phyloP scores from a whole-genome alignment of 2,329 filamentous ascomycete genomes.

The Microcyclosporella mali region DNA sequence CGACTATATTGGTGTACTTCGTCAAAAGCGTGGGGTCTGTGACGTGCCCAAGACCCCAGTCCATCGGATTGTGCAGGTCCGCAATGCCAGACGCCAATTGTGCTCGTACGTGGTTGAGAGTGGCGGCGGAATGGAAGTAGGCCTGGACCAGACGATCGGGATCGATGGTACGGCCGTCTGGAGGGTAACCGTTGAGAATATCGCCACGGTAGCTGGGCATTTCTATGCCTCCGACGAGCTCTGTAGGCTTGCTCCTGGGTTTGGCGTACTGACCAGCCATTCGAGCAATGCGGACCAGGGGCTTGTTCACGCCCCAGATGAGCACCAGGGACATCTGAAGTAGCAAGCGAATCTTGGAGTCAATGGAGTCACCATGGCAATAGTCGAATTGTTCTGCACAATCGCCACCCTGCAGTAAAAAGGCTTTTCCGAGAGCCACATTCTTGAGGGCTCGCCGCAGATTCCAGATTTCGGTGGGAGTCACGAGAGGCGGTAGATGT shows the following conservation, averaged over 20 bases:
- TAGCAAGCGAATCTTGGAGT: slow-evolving; percentile 93
- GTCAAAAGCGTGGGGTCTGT: slow-evolving; percentile 73
- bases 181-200: slow-evolving; percentile 82
- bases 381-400: slow-evolving; percentile 98
- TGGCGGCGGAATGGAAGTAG: slow-evolving; percentile 93
- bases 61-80: slow-evolving; percentile 84
- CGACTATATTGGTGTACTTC: slow-evolving; percentile 80
- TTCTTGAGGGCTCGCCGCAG: slow-evolving; percentile 74
- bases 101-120: slow-evolving; percentile 84
- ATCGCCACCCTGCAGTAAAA: slow-evolving; percentile 91
- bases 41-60: slow-evolving; percentile 93
- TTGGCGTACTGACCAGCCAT: slow-evolving; percentile 97
- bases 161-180: slow-evolving; percentile 71
- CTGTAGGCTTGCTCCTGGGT: slow-evolving; percentile 80
- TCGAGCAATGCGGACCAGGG: slow-evolving; percentile 86
- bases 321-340: slow-evolving; percentile 95
- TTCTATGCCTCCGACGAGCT: slow-evolving; percentile 70
- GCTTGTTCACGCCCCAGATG: slow-evolving; percentile 77
- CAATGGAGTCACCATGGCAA: slow-evolving; percentile 81
- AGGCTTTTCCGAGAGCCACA: slow-evolving; percentile 84
- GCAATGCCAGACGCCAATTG: slow-evolving; percentile 82
- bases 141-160: slow-evolving; percentile 79
- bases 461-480: slow-evolving; percentile 70
- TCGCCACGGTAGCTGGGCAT: slow-evolving; percentile 91
- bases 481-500: slow-evolving; percentile 69